These are phyloP conservation scores for Aquanectria penicillioides DNA, from an alignment of 2,329 filamentous ascomycete genomes.

Conservation along the genomic window DNA sequence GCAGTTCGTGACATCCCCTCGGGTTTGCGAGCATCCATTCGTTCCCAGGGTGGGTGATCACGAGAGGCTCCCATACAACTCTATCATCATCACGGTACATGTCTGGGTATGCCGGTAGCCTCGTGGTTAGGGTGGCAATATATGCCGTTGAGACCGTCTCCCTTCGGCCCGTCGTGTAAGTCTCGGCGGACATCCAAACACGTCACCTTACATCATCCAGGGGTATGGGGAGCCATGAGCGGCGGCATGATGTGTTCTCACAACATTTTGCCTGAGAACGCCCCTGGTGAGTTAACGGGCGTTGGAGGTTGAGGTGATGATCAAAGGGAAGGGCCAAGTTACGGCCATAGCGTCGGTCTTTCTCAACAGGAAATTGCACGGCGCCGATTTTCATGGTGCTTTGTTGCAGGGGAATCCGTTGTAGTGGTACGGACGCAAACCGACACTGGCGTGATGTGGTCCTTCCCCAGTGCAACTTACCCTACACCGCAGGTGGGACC, in stretches of 20 bases:
- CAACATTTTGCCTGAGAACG: not conserved
- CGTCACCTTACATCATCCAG: conserved; percentile 18
- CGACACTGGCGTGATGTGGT: conserved; percentile 16
- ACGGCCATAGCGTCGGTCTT: not conserved
- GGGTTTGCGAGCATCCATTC: too few species aligned
- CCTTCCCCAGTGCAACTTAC: not conserved
- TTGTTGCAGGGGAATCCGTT: conserved; percentile 12
- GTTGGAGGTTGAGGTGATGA: not conserved
- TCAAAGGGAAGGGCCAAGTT: not conserved
- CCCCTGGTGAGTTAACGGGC: not conserved
- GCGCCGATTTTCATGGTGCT: not conserved
- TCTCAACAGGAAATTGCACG: not conserved
- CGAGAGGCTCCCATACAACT: conserved; percentile 2
- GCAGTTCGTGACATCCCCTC: too few species aligned
- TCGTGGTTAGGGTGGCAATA: not conserved
- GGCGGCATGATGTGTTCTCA: not conserved
- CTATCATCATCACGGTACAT: not conserved
- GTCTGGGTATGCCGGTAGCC: not conserved
- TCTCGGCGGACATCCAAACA: conserved; percentile 13
- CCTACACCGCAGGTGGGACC: conserved; percentile 11
- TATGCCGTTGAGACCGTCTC: not conserved
- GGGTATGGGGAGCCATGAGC: conserved; percentile 12
- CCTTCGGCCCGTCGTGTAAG: not conserved
- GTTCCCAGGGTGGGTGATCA: not conserved
- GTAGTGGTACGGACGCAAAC: conserved; percentile 1